A percentile compares a stretch with the other conserved stretches of the same genome.
phyloP scores from a whole-genome alignment of 257 asterid genomes.

The Agastache rugosa region DNA sequence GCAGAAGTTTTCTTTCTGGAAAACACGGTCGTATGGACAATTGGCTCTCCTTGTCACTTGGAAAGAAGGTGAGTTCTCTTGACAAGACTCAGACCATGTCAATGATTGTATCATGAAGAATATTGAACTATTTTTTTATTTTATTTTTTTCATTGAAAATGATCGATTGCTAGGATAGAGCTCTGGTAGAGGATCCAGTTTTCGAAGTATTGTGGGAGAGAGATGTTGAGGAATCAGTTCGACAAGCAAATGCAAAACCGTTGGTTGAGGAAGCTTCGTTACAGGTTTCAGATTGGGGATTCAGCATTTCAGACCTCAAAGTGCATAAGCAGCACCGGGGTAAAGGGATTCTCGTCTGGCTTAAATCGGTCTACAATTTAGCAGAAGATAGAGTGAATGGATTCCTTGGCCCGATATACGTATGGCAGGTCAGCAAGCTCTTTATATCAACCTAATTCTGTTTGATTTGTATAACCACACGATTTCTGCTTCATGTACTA shows the following conservation, averaged over 20 bases:
- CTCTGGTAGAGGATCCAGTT: slow-evolving; percentile 54
- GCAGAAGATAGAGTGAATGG: slow-evolving; percentile 61
- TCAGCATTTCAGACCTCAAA: slow-evolving; percentile 79
- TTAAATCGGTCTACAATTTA: slow-evolving; percentile 64
- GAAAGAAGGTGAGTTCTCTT: slow-evolving; percentile 59
- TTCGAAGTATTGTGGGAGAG: slow-evolving; percentile 83
- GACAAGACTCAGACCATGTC: background rate
- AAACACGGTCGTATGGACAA: slow-evolving; percentile 66
- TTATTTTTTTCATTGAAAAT: slow-evolving; percentile 33
- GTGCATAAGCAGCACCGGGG: slow-evolving; percentile 52
- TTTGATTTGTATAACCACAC: background rate
- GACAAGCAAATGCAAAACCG: slow-evolving; percentile 72
- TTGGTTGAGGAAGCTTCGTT: slow-evolving; percentile 83
- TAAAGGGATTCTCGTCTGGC: slow-evolving; percentile 66
- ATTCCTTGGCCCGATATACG: slow-evolving; percentile 84
- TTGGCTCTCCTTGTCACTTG: slow-evolving; percentile 71
- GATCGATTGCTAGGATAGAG: slow-evolving; percentile 63
- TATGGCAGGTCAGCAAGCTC: slow-evolving; percentile 82
- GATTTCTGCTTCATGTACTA: background rate
- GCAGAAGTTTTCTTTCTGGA: slow-evolving; percentile 83
- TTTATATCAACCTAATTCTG: background rate
- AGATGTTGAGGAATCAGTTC: slow-evolving; percentile 89
- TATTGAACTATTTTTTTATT: slow-evolving; percentile 1
- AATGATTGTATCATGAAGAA: background rate
- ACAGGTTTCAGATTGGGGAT: slow-evolving; percentile 92